phyloP scores from a whole-genome alignment of 768 basidiomycete genomes.

The Galerina marginata region DNA sequence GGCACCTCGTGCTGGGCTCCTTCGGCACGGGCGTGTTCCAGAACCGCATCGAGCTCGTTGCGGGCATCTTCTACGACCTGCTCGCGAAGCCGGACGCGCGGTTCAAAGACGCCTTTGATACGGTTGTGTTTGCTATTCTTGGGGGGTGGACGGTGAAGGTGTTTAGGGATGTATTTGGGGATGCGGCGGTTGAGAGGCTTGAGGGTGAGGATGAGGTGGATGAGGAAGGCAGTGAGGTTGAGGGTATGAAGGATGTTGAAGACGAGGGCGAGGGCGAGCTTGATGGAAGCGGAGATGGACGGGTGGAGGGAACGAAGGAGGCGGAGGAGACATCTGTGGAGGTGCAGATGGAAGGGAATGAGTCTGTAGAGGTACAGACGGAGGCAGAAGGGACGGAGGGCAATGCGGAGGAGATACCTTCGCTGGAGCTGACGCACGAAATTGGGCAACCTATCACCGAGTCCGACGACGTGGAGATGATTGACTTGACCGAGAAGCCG shows the following conservation, averaged over 20 bases:
- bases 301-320: slow-evolving; percentile 24
- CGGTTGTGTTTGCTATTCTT: slow-evolving; percentile 68
- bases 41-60: slow-evolving; percentile 64
- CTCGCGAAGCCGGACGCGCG: slow-evolving; percentile 52
- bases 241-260: slow-evolving; percentile 14
- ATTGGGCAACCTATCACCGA: background rate
- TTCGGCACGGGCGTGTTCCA: slow-evolving; percentile 83
- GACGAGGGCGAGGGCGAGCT: slow-evolving; percentile 6
- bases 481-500: background rate
- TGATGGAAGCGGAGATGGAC: slow-evolving; percentile 36
- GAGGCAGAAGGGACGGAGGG: background rate
- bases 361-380: background rate
- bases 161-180: slow-evolving; percentile 29
- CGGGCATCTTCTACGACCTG: slow-evolving; percentile 68
- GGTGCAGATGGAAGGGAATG: slow-evolving; percentile 1
- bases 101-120: slow-evolving; percentile 64
- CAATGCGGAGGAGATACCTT: background rate
- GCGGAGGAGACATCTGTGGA: slow-evolving; percentile 42
- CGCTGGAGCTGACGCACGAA: too few species aligned
- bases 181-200: slow-evolving; percentile 9
- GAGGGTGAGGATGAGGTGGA: slow-evolving; percentile 20
- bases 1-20: slow-evolving; percentile 69
- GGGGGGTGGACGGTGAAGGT: slow-evolving; percentile 34
- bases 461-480: background rate
- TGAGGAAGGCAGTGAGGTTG: slow-evolving; percentile 11